These are phyloP conservation scores for Yamagishiella unicocca DNA, from an alignment of 139 green algal species.

Conservation along the genomic window DNA sequence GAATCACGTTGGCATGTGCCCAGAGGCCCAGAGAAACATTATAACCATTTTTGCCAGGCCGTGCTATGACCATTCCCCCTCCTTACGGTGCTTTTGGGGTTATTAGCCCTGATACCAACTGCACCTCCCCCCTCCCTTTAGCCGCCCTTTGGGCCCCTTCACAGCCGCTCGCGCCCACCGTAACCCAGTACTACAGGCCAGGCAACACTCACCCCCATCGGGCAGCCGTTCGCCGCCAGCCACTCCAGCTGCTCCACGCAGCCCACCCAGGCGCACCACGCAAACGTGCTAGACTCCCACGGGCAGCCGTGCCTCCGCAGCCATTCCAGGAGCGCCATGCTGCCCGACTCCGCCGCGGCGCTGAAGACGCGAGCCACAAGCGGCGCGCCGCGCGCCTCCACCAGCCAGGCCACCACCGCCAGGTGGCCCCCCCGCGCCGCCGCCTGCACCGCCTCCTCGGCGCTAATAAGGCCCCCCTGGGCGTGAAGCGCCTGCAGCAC, in stretches of 20 bases:
- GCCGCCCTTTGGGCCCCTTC: no score
- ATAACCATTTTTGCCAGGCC: no score
- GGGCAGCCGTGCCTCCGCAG: neutral
- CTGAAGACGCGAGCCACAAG: neutral
- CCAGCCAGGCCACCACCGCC: neutral
- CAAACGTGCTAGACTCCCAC: neutral
- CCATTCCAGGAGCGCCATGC: neutral
- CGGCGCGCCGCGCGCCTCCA: neutral
- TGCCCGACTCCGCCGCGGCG: neutral
- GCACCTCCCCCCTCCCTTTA: no score
- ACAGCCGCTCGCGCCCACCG: no score
- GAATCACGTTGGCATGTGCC: no score
- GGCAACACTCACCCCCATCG: slow-evolving; percentile 25
- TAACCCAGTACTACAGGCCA: no score
- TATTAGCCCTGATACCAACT: no score
- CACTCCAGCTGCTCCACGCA: slow-evolving; percentile 1
- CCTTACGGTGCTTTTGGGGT: no score
- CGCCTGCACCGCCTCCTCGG: neutral
- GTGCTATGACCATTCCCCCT: no score
- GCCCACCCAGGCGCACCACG: neutral
- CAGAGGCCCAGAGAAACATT: no score
- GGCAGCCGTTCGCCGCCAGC: slow-evolving; percentile 12
- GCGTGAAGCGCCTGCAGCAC: neutral
- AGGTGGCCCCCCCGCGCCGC: slow-evolving; percentile 18
- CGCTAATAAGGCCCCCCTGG: neutral